Base-by-base conservation (phyloP, 2,329 filamentous ascomycete genomes). In the Herpotrichia juniperi region DNA sequence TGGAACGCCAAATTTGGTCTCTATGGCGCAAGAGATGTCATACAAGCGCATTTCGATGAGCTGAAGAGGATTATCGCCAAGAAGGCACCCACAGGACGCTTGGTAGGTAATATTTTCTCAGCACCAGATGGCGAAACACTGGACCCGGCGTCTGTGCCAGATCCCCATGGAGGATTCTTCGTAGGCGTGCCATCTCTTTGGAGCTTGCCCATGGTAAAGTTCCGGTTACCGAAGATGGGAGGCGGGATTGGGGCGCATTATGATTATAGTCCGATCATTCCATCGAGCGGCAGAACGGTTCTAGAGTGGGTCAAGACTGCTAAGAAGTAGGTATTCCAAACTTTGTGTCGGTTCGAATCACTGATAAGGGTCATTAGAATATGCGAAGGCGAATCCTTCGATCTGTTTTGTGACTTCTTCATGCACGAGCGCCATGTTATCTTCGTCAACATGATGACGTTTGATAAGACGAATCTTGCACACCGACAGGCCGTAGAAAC, bases 331-430 rank as follows among this genome's bases (percentile, higher is more conserved):
- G 51, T 42, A 4, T 4, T 25, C 4, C 34, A 19, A 12, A 22
- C 21, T 34, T 39, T 12, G 5, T 8, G 37, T 24, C 3, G 4
- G 7, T 3, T 34, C 11, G 31, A 14, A 17, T 17, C 12, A 12
- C 22, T 25, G 17, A 28, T 22, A 26, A 40, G 12, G 7, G 4
- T 26, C 9, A 3, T 4, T 24, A 62, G 59, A 40, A 68, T 78
- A n/a, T 78, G 74, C 49, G 76, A 78, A 51, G 66, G 67, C 7
- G 68, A 78, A 25, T 70, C 69, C 0, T 75, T 78, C 44, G 78
- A 81, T 53, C 59, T 79, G 19, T 72, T 77, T 53, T 77, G 75
- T 53, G 78, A 80, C 50, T 79, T 79, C 63, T 79, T 79, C 64
- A 78, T 81, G 75, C 73, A 78, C 43, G 76, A 79, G 53, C 66